Conservation (phyloP, 257 asterid genomes). For the Forsythia suspensa region DNA sequence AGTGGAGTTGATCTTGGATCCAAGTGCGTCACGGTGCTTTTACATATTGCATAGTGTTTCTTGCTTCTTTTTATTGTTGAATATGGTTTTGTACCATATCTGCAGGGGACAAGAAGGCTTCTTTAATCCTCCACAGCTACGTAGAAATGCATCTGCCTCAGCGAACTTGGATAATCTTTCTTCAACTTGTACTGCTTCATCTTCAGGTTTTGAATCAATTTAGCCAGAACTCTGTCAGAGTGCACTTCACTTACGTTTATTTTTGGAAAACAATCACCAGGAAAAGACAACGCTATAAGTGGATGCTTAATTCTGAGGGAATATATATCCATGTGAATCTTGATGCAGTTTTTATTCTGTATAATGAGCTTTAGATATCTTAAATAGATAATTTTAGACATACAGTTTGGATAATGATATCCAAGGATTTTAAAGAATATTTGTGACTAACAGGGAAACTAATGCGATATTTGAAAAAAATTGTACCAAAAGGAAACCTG, state of each 20-base stretch:
- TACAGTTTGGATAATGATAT: background rate
- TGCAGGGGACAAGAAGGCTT: conserved; percentile 61
- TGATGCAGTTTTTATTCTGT: background rate
- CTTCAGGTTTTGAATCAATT: conserved; percentile 50
- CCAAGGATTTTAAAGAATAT: background rate
- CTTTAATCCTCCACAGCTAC: conserved; percentile 48
- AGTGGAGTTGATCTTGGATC: conserved; percentile 67
- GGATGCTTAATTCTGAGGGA: background rate
- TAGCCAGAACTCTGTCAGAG: background rate
- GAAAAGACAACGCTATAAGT: background rate
- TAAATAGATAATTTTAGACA: background rate
- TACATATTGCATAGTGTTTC: conserved; percentile 6
- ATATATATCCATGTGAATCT: background rate
- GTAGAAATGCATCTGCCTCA: conserved; percentile 76
- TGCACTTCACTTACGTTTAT: background rate
- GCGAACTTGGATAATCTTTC: conserved; percentile 56
- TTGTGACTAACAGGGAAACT: background rate
- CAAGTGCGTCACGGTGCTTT: conserved; percentile 34
- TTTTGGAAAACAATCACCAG: background rate
- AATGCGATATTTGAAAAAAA: background rate
- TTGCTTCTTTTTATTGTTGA: conserved; percentile 11
- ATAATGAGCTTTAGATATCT: background rate
- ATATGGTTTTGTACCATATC: conserved; percentile 25
- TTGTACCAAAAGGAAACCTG: background rate
- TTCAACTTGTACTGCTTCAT: conserved; percentile 42